Evolutionary conservation across 2,329 filamentous ascomycete species (phyloP).

Genomic region (Aspergillus quadricinctus): DNA sequence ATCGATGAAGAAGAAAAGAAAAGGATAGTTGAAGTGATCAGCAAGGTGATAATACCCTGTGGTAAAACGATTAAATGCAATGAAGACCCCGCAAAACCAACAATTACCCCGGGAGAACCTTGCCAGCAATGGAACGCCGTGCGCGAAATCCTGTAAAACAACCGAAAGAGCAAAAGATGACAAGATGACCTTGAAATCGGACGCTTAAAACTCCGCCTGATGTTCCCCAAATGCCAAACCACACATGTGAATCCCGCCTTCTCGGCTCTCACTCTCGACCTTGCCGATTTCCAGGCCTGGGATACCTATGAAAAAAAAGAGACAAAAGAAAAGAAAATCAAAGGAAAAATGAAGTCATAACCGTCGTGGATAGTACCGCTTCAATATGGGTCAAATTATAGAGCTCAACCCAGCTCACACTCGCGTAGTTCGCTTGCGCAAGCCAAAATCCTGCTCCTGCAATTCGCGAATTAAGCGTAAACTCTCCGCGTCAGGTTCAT

Average conservation of each 20-base stretch:
- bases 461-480: slow-evolving; percentile 42
- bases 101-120: background rate
- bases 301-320: slow-evolving; percentile 11
- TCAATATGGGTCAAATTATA: background rate
- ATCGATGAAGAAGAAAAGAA: background rate
- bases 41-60: background rate
- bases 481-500: slow-evolving; percentile 39
- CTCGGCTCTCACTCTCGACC: slow-evolving; percentile 2
- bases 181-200: background rate
- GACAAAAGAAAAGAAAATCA: slow-evolving; percentile 11
- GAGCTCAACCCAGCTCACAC: slow-evolving; percentile 6
- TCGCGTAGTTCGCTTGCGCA: slow-evolving; percentile 32
- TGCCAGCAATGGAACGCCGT: background rate
- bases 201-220: slow-evolving; percentile 11
- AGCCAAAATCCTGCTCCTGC: slow-evolving; percentile 44
- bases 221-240: slow-evolving; percentile 9
- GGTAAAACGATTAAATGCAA: background rate
- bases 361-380: background rate
- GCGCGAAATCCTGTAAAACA: background rate
- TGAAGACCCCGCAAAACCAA: background rate
- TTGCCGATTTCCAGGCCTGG: slow-evolving; percentile 11
- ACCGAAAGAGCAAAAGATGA: background rate
- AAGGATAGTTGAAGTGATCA: background rate
- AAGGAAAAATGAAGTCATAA: slow-evolving; percentile 1
- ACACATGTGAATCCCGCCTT: slow-evolving; percentile 2